phyloP scores from a whole-genome alignment of 2,329 filamentous ascomycete species.

The Sporothrix pseudoabietina region DNA sequence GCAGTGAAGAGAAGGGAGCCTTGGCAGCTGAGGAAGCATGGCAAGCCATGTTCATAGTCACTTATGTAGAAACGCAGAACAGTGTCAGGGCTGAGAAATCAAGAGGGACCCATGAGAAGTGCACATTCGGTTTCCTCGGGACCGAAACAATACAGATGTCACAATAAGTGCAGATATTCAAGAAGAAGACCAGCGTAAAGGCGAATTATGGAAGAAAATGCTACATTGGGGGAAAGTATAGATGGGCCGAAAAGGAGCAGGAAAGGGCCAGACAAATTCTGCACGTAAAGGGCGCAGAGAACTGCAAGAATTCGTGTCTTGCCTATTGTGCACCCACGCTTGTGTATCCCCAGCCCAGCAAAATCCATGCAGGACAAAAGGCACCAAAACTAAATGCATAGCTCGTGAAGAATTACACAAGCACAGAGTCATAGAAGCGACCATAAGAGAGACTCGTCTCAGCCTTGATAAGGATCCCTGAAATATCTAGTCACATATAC shows the following conservation, averaged over 20 bases:
- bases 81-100: not conserved
- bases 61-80: not conserved
- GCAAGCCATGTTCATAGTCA: not conserved
- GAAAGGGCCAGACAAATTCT: not conserved
- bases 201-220: not conserved
- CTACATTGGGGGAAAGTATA: not conserved
- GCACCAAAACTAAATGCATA: not conserved
- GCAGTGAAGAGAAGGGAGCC: not conserved
- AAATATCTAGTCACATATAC: not conserved
- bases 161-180: not conserved
- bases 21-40: not conserved
- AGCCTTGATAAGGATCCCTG: not conserved
- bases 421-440: not conserved
- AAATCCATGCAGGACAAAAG: conserved; percentile 7
- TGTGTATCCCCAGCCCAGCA: not conserved
- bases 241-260: not conserved
- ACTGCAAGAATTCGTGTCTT: not conserved
- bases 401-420: not conserved
- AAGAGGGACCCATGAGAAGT: not conserved
- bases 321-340: conserved; percentile 1
- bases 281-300: not conserved
- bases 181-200: not conserved
- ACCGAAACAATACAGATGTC: not conserved
- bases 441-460: not conserved
- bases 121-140: not conserved